Evolutionary conservation across 495 filamentous ascomycete species (phyloP).

Genomic region (Endocarpon pusillum): DNA sequence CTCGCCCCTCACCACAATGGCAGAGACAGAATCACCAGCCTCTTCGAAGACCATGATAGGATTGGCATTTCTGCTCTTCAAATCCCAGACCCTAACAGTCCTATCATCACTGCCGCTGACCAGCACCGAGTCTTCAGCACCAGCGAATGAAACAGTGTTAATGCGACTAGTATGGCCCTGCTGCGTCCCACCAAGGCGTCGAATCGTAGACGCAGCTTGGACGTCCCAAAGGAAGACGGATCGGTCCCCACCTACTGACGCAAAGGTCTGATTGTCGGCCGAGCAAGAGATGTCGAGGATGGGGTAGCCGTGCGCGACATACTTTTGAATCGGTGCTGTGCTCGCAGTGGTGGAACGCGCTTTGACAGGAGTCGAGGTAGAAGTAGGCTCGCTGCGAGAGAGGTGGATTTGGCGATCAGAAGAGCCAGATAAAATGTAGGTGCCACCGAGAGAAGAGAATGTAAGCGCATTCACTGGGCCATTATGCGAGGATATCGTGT

Average conservation of each 20-base stretch:
- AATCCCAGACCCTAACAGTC: constrained; percentile 78
- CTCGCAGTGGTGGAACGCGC: constrained; percentile 20
- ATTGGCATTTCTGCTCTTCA: constrained; percentile 38
- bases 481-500: background rate
- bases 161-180: constrained; percentile 53
- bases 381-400: constrained; percentile 43
- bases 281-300: constrained; percentile 65
- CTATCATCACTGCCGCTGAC: constrained; percentile 33
- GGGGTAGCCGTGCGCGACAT: constrained; percentile 77
- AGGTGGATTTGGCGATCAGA: constrained; percentile 73
- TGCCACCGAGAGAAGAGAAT: constrained; percentile 22
- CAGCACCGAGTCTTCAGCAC: constrained; percentile 39
- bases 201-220: constrained; percentile 48
- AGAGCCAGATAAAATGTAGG: constrained; percentile 63
- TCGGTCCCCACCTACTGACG: constrained; percentile 71
- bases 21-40: constrained; percentile 58
- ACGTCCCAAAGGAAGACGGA: constrained; percentile 92
- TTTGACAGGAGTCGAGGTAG: constrained; percentile 19
- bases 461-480: constrained; percentile 23
- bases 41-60: constrained; percentile 66
- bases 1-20: constrained; percentile 29
- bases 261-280: constrained; percentile 65
- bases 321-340: constrained; percentile 60
- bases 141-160: constrained; percentile 63
- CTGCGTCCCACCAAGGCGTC: constrained; percentile 42